A percentile compares a stretch with the other conserved stretches of the same genome.
These are phyloP conservation scores for Lumnitzera littorea DNA, from an alignment of 345 rosid genomes.

Conservation along the genomic window DNA sequence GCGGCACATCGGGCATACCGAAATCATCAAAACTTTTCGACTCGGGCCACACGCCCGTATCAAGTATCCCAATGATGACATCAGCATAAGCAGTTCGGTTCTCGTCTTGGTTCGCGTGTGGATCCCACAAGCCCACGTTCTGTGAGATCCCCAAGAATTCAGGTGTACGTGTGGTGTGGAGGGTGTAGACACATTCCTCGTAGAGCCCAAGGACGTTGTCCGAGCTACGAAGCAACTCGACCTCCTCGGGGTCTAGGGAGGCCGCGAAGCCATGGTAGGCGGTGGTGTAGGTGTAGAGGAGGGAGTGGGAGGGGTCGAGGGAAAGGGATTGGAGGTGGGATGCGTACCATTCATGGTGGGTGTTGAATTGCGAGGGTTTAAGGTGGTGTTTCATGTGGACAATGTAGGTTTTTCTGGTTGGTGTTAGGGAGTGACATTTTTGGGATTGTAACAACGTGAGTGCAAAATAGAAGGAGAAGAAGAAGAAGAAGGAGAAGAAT, in stretches of 20 bases:
- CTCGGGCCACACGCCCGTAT: constrained; percentile 93
- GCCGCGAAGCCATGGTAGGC: constrained; percentile 76
- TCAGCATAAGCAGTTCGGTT: constrained; percentile 29
- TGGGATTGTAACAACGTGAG: constrained; percentile 14
- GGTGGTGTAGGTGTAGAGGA: constrained; percentile 53
- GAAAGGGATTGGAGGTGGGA: constrained; percentile 47
- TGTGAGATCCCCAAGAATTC: constrained; percentile 64
- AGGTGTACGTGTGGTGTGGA: constrained; percentile 80
- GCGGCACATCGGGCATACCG: constrained; percentile 61
- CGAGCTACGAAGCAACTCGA: constrained; percentile 35
- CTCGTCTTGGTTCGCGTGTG: constrained; percentile 22
- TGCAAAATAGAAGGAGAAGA: constrained; percentile 3
- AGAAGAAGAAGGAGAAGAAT: not conserved
- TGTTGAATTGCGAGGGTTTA: constrained; percentile 43
- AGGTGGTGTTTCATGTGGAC: constrained; percentile 59
- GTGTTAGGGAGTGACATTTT: not conserved
- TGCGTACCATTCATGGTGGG: constrained; percentile 71
- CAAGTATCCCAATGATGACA: constrained; percentile 74
- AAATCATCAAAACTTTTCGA: constrained; percentile 56
- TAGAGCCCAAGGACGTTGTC: constrained; percentile 55
- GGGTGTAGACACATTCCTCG: constrained; percentile 62
- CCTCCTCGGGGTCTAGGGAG: constrained; percentile 46
- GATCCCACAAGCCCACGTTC: constrained; percentile 26
- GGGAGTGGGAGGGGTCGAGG: constrained; percentile 26
- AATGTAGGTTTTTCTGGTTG: constrained; percentile 49